Base-by-base conservation (phyloP, 345 rosid genomes). In the Eutrema japonicum region DNA sequence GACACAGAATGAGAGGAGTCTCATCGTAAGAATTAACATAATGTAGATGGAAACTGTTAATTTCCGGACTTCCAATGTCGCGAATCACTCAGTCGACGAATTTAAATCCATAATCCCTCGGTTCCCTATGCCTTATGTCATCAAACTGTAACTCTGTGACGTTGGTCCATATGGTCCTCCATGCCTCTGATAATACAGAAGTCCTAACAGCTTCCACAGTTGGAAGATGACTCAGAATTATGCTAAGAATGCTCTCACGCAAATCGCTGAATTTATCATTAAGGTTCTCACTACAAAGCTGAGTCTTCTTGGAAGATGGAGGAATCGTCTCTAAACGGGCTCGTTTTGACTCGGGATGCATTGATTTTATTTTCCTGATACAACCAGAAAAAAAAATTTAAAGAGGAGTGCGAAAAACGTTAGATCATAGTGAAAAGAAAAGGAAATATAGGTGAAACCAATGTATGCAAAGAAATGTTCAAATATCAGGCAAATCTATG, bases 121-220 rank as follows among this genome's bases (percentile, higher is more conserved):
- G 55, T 33, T 43, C 76, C 47, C 70, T 52, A 11, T 22, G 63
- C 26, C 1, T 32, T 8, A 1, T 1, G 52, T 63, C 76, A 52
- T 63, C 76, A 30, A 72, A 72, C 35, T 33, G 27, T 51, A 72
- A 41, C 8, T 52, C 70, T 30, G 70, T 72, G 41, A 72, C 52
- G 49, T 13, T 72, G 51, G 63, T 72, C 62, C 76, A 61, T 11
- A 26, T 12, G 9, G 53, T 33, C 49, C 38, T 63, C 76, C 70
- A 64, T 42, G 70, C 6, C 59, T 54, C 64, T 32, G 77, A 63
- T n/a, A 72, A 53, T 6, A 72, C 77, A 64, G 29, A 63, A 6
- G 60, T 66, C 10, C 52, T 57, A 74, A 74, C 72, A 35, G 78
- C 78, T 47, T 74, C 78, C 0, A 26, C 51, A 37, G 71, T 74